phyloP scores from a whole-genome alignment of 1,139 yeast genomes.

The Debaryomycetaceae sp. region DNA sequence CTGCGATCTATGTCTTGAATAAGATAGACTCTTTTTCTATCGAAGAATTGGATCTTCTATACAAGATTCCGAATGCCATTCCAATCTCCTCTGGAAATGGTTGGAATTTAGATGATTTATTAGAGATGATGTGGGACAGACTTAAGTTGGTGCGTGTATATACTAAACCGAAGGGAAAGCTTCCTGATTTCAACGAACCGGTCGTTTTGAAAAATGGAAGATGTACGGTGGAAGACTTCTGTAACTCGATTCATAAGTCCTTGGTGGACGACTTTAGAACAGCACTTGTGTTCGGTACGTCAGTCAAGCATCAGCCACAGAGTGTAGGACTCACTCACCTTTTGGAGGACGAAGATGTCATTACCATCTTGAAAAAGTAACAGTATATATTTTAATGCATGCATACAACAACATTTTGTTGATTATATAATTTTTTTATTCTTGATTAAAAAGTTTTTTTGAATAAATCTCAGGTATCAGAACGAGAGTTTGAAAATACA shows the following conservation, averaged over 20 bases:
- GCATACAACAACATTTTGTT: background rate
- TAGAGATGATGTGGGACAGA: constrained; percentile 93
- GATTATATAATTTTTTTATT: background rate
- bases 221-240: constrained; percentile 89
- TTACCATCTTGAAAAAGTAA: constrained; percentile 81
- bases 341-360: constrained; percentile 93
- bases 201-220: constrained; percentile 82
- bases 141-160: constrained; percentile 89
- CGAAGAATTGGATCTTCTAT: constrained; percentile 84
- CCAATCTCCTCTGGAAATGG: constrained; percentile 95
- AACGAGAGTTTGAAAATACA: background rate
- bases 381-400: background rate
- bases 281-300: constrained; percentile 86
- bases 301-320: constrained; percentile 98
- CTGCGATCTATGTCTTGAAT: constrained; percentile 90
- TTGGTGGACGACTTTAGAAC: constrained; percentile 89
- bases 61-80: constrained; percentile 92
- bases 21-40: constrained; percentile 93
- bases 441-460: background rate
- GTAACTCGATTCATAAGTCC: constrained; percentile 93
- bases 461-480: background rate
- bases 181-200: constrained; percentile 94
- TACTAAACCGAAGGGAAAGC: constrained; percentile 92
- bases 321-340: constrained; percentile 82
- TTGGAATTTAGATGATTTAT: constrained; percentile 93